Evolutionary conservation across 352 stramenopile genomes (phyloP), one percentile per base, ranked within the genome.

Genomic region (Pythium guiyangense): DNA sequence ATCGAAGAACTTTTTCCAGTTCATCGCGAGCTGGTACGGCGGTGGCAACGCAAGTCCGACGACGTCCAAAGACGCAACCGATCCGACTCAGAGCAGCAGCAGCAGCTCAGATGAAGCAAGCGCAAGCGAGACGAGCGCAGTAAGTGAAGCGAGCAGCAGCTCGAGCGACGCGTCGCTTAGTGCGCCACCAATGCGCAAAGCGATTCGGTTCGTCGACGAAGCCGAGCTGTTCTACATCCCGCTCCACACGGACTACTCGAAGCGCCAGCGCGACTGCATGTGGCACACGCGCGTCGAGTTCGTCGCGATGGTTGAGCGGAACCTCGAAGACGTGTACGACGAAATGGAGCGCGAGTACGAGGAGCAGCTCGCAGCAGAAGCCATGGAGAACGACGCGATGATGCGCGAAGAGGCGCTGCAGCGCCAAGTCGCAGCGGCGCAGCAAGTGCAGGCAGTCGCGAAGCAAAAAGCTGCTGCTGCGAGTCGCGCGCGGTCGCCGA

Each of bases 321-420:
- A 94, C 46, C 61, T 94, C 31, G 85, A 94, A 22, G 73, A 81
- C 25, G 82, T 94, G 46, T 94, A 94, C 57, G 85, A 92, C 9
- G 85, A 93, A 52, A 92, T 94, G 77, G 85, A 94, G 64, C 80
- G 79, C 39, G 85, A 94, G 62, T 91, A 90, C 63, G 81, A 92
- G 61, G 73, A 84, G 29, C 78, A 92, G 46, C 27, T 77, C 12
- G 67, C 80, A 52, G 72, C 70, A 17, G 84, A 94, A 59, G 69
- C 71, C 40, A 40, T 69, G 17, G 82, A 90, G 63, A 92, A 85
- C 52, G 82, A 89, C 22, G 73, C 67, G 26, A 94, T 92, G 83
- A 74, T 67, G 1, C 67, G 63, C 9, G 82, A 94, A 59, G 82
- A 92, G 59, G 73, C 66, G 6, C 61, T 70, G 17, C 79, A 90